A percentile compares a stretch with the other conserved stretches of the same genome.
Conservation (phyloP, 2,329 filamentous ascomycete species). For the Fusarium sp. region DNA sequence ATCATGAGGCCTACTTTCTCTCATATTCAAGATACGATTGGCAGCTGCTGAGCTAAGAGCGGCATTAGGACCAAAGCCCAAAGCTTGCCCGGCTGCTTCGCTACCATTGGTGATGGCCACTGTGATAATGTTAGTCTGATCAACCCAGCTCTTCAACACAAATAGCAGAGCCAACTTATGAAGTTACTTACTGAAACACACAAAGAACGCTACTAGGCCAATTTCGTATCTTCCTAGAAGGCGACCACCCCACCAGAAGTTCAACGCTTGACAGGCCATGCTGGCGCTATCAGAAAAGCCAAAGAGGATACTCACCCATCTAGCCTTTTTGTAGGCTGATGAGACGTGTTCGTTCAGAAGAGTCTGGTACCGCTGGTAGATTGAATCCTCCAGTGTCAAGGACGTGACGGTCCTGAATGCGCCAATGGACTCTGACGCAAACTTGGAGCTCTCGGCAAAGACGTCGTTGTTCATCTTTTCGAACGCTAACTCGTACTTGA, state of each 20-base stretch:
- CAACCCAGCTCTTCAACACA: neutral
- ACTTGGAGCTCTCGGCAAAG: slow-evolving; percentile 79
- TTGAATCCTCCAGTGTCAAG: slow-evolving; percentile 76
- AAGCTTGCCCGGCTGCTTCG: slow-evolving; percentile 62
- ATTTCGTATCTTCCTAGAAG: slow-evolving; percentile 68
- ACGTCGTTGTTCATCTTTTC: slow-evolving; percentile 76
- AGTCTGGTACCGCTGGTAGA: slow-evolving; percentile 70
- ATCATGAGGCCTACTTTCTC: slow-evolving; percentile 59
- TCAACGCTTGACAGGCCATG: slow-evolving; percentile 72
- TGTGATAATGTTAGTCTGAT: slow-evolving; percentile 14
- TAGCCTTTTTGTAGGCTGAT: slow-evolving; percentile 71
- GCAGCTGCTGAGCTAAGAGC: slow-evolving; percentile 71
- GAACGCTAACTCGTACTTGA: slow-evolving; percentile 74
- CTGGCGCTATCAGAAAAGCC: slow-evolving; percentile 77
- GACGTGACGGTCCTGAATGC: slow-evolving; percentile 80
- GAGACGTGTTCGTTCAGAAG: slow-evolving; percentile 71
- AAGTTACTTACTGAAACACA: slow-evolving; percentile 63
- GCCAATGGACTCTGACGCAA: slow-evolving; percentile 79
- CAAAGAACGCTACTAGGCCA: slow-evolving; percentile 61
- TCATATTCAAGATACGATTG: slow-evolving; percentile 69
- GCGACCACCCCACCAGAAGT: slow-evolving; percentile 76
- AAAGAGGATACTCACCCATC: slow-evolving; percentile 74
- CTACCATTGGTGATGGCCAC: slow-evolving; percentile 73
- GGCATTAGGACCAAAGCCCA: slow-evolving; percentile 75
- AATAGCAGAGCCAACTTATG: neutral